A percentile compares a stretch with the other conserved stretches of the same genome.
Evolutionary conservation across 345 rosid genomes (phyloP).

Genomic region (Angophora floribunda): DNA sequence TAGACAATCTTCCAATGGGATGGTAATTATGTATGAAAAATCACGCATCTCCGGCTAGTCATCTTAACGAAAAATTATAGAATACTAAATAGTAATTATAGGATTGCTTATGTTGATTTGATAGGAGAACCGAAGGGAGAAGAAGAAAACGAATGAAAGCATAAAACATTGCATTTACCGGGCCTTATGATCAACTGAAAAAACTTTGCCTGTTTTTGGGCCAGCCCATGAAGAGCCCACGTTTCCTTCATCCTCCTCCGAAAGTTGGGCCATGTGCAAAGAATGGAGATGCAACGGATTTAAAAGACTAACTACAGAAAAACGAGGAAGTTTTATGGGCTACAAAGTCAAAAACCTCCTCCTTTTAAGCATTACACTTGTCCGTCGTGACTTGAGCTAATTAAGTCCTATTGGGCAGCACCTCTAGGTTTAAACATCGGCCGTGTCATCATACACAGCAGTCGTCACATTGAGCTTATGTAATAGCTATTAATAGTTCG

Average conservation of each 20-base stretch:
- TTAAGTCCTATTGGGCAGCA: neutral
- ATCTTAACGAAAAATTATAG: neutral
- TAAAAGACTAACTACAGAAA: neutral
- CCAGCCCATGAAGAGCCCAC: neutral
- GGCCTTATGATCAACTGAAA: neutral
- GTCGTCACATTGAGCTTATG: rapidly evolving
- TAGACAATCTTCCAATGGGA: neutral
- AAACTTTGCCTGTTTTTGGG: neutral
- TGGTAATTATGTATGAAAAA: neutral
- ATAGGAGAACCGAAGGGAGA: neutral
- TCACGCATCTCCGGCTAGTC: neutral
- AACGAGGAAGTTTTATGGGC: neutral
- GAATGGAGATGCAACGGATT: neutral
- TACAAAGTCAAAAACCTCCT: neutral
- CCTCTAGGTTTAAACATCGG: rapidly evolving
- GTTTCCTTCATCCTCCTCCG: neutral
- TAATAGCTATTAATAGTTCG: neutral
- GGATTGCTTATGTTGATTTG: neutral
- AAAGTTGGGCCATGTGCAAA: neutral
- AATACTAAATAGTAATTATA: neutral
- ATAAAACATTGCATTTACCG: neutral
- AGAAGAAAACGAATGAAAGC: neutral
- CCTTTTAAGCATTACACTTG: neutral
- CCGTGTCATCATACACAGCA: rapidly evolving
- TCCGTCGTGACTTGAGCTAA: neutral